Evolutionary conservation across 2,329 filamentous ascomycete species (phyloP).

Genomic region (Cladophialophora yegresii): DNA sequence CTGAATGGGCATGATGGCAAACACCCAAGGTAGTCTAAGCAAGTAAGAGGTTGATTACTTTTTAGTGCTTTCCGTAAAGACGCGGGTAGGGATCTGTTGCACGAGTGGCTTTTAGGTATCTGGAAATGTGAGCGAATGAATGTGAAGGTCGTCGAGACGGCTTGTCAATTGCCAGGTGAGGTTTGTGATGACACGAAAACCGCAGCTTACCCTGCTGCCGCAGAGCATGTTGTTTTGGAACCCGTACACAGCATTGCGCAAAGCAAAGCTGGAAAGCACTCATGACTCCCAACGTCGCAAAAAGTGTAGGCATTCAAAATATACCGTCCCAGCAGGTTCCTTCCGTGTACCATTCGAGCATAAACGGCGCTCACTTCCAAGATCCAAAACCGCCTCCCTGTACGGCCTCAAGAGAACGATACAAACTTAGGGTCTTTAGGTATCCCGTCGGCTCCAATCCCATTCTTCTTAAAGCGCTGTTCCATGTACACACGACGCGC

Average conservation of each 20-base stretch:
- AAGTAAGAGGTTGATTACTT: background rate
- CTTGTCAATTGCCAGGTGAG: background rate
- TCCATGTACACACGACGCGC: constrained; percentile 84
- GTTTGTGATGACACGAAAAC: background rate
- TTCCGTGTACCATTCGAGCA: background rate
- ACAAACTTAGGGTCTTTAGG: constrained; percentile 95
- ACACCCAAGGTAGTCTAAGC: background rate
- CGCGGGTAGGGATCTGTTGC: background rate
- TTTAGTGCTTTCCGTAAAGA: background rate
- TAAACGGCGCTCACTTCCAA: background rate
- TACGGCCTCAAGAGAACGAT: constrained; percentile 61
- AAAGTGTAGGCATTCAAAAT: background rate
- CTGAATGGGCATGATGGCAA: background rate
- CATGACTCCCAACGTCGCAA: background rate
- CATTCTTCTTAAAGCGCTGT: constrained; percentile 79
- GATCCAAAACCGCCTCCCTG: too few relatives aligned
- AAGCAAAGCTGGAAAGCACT: background rate
- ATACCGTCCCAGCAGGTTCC: background rate
- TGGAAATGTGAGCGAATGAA: background rate
- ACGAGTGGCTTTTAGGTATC: background rate
- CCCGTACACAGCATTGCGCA: too few relatives aligned
- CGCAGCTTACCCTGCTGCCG: background rate
- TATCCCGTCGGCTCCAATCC: constrained; percentile 82
- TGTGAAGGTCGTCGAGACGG: background rate
- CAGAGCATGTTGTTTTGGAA: background rate